Base-by-base conservation (phyloP, 129 eudicot species). In the Arctium minus region DNA sequence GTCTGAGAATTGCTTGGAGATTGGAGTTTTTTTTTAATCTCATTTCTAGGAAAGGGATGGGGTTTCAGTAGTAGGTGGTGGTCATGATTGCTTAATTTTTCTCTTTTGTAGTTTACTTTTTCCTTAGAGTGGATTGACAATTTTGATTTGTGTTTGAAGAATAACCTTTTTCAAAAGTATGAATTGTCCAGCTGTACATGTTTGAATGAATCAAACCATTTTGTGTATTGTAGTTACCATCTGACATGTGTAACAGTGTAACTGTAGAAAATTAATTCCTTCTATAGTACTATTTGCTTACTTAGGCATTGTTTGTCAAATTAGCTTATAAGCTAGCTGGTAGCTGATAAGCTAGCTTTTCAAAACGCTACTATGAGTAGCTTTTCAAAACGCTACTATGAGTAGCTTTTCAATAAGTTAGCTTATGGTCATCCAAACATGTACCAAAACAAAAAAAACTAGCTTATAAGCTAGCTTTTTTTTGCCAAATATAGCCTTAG, bases 11-110 rank as follows among this genome's bases (percentile, higher is more conserved):
- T 38, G 33, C 0, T 74, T 17, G 6, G 36, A 62, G 80, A 12
- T 15, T 32, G 46, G 33, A 70, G 70, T 4, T 67, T 48, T 9
- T 9, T 68, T 40, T 67, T 31, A 33, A 22, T 3, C 5, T 32
- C 4, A 31, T 4, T 5, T 81, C 11, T 68, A 69, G 80, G 42
- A 15, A 75, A 42, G 6, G 30, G 12, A 27, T n/a, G 39, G 70
- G 80, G 13, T 42, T 70, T 56, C n/a, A 39, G 60, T 50, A 72
- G 83, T 84, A 27, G 38, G 75, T 79, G 71, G 71, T 67, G 9
- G 73, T 46, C 80, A 84, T 84, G 87, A 79, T 84, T 46, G 83
- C 74, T 78, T 78, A 64, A 84, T 40, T 38, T 78, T 17, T n/a
- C 29, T 53, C 36, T 17, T 74, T 73, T 67, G 3, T 12, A 12